A percentile compares a stretch with the other conserved stretches of the same genome.
These are phyloP conservation scores for Kwoniella heveanensis DNA, from an alignment of 768 basidiomycete genomes.

Conservation along the genomic window DNA sequence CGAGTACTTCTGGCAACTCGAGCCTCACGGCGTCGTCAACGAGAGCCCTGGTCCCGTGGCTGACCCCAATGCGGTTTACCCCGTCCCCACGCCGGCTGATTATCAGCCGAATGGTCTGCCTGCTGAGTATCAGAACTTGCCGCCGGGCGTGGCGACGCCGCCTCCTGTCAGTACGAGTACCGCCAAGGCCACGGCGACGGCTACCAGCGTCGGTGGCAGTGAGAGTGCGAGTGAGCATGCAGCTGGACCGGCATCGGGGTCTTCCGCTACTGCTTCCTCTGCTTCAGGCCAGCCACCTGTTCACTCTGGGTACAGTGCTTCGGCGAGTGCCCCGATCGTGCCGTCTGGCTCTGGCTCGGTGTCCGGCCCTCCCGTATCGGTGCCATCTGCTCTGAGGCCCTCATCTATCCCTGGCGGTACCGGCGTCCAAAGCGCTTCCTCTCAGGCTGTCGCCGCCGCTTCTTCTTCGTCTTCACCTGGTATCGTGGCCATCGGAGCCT, in stretches of 20 bases:
- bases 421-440: no score
- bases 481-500: no score
- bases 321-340: neutral
- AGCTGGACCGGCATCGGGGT: neutral
- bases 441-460: no score
- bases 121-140: neutral
- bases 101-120: neutral
- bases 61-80: neutral
- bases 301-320: neutral
- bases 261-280: neutral
- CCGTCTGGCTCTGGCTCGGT: no score
- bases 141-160: neutral
- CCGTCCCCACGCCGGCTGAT: neutral
- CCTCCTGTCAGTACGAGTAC: no score
- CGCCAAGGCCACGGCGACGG: no score
- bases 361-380: no score
- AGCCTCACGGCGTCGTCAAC: constrained; percentile 3
- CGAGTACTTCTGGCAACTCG: constrained; percentile 14
- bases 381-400: no score
- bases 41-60: constrained; percentile 4
- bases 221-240: neutral
- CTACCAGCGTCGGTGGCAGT: no score
- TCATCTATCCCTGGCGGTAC: no score
- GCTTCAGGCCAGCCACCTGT: neutral
- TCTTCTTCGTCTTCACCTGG: no score